Percentiles rank a stretch among this genome's conserved stretches.
Evolutionary conservation across 23 red algal genomes (phyloP).

Genomic region (Cyanidioschyzon merolae): DNA sequence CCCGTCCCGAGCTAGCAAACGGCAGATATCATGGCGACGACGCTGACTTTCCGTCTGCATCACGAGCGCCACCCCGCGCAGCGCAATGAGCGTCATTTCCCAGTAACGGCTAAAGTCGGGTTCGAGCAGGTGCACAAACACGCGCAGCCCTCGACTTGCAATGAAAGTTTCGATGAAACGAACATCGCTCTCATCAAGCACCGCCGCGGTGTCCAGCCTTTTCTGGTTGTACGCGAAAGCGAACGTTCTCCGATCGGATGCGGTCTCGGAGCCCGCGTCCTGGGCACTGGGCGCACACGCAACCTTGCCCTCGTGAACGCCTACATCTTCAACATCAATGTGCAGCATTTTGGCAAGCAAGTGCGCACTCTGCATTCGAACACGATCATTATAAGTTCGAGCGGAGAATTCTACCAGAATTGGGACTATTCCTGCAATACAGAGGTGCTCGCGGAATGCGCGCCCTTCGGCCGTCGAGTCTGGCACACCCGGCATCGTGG

Average conservation of each 20-base stretch:
- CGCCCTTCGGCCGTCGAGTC: neutral
- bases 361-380: constrained; percentile 4
- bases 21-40: constrained; percentile 68
- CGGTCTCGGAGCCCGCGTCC: neutral
- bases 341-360: constrained; percentile 7
- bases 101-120: constrained; percentile 25
- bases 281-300: neutral
- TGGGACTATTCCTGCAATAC: neutral
- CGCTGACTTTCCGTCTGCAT: constrained; percentile 65
- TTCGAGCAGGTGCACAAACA: constrained; percentile 15
- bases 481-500: neutral
- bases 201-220: neutral
- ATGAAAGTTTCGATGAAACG: neutral
- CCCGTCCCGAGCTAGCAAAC: constrained; percentile 50
- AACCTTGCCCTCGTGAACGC: neutral
- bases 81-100: constrained; percentile 36
- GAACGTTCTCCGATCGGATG: constrained; percentile 25
- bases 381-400: neutral
- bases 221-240: constrained; percentile 43
- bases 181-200: neutral
- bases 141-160: neutral
- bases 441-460: neutral
- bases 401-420: constrained; percentile 10
- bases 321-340: neutral
- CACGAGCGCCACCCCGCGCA: constrained; percentile 46